Base-by-base conservation (phyloP, 768 basidiomycete genomes). In the Lyophyllum shimeji region DNA sequence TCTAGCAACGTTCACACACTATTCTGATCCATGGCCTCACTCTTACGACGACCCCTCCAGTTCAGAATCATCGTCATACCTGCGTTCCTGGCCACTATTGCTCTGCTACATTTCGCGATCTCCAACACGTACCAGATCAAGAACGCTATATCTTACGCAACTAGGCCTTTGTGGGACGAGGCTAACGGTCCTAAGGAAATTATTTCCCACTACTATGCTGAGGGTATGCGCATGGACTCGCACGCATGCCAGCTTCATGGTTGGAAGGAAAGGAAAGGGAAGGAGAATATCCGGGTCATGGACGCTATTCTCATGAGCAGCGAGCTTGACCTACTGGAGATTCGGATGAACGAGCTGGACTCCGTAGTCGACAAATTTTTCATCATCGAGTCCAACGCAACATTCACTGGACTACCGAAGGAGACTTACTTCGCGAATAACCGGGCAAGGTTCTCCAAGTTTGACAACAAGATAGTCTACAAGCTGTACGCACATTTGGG, bases 241-340 rank as follows among this genome's bases (percentile, higher is more conserved):
- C 64, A 78, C 60, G 70, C 76, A 25, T 85, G 84, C 66, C 53
- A 63, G 37, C 66, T 85, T 12, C 85, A 87, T 57, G 79, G 80
- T 20, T 87, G 84, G 83, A 57, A 68, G n/a, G 52, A 66, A 51
- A 72, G 83, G 43, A 58, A 61, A 39, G 62, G 65, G 17, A 46
- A 57, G 27, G 65, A 62, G 43, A 69, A 70, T 27, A 61, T 82
- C 44, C 79, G 77, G 70, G 73, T 81, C 33, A 63, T 81, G 46
- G 85, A 86, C 60, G 82, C 84, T 3, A 76, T 85, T 42, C 70
- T 87, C 52, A 80, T 86, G 75, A 82, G 79, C 72, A 83, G 76
- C 56, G 85, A 87, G 63, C 69, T 86, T 29, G 86, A 86, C 63
- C 70, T 87, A 24, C 66, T 86, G 47, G 84, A 86, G 65, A 79